These are phyloP conservation scores for Trametes elegans DNA, from an alignment of 768 basidiomycete species.

Conservation along the genomic window DNA sequence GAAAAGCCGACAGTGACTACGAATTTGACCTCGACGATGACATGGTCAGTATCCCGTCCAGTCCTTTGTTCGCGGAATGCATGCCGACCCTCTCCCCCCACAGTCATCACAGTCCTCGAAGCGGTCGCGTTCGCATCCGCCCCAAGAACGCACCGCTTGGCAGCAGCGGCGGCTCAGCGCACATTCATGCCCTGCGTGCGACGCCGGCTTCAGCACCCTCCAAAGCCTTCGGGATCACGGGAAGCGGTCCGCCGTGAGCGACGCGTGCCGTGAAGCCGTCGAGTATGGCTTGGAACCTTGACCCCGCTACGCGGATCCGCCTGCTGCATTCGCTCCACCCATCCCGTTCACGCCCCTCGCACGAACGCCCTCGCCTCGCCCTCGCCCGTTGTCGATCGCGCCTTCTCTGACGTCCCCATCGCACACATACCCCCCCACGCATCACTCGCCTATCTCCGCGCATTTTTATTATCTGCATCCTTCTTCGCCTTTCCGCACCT, in stretches of 20 bases:
- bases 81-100: constrained; percentile 19
- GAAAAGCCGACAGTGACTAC: constrained; percentile 44
- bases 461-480: constrained; percentile 16
- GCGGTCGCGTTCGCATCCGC: constrained; percentile 47
- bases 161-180: constrained; percentile 41
- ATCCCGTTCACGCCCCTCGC: background rate
- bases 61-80: background rate
- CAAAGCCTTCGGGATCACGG: constrained; percentile 64
- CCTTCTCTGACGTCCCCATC: constrained; percentile 13
- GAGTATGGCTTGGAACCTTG: constrained; percentile 67
- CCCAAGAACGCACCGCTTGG: constrained; percentile 20
- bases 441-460: constrained; percentile 17
- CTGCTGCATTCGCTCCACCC: background rate
- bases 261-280: constrained; percentile 72
- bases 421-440: constrained; percentile 17
- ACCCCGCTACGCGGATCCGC: constrained; percentile 2
- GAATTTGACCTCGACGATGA: constrained; percentile 36
- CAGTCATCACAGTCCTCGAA: constrained; percentile 56
- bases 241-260: constrained; percentile 46
- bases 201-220: constrained; percentile 59
- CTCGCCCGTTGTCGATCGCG: constrained; percentile 7
- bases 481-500: constrained; percentile 3
- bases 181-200: constrained; percentile 75
- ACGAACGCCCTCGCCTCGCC: background rate
- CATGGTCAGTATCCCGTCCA: constrained; percentile 30